phyloP scores from a whole-genome alignment of 169 alveolate species.

The Cytauxzoon felis region DNA sequence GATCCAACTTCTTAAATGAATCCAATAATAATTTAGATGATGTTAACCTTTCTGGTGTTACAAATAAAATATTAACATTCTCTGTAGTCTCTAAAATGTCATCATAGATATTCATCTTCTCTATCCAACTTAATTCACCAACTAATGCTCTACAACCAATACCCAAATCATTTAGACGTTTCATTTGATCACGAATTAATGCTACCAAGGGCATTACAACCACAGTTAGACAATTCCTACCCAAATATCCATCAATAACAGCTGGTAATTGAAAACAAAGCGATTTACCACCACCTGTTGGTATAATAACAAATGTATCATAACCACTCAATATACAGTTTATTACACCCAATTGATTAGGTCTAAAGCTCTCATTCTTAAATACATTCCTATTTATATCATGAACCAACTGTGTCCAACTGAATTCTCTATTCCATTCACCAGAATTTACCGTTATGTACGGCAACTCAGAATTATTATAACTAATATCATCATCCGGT shows the following conservation, averaged over 20 bases:
- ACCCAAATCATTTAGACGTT: slow-evolving; percentile 42
- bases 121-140: slow-evolving; percentile 41
- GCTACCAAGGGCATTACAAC: slow-evolving; percentile 90
- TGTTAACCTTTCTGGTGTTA: slow-evolving; percentile 92
- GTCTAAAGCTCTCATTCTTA: slow-evolving; percentile 72
- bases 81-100: slow-evolving; percentile 5
- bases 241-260: slow-evolving; percentile 61
- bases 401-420: slow-evolving; percentile 61
- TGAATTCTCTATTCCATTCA: slow-evolving; percentile 55
- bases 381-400: slow-evolving; percentile 64
- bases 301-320: slow-evolving; percentile 93
- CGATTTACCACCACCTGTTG: slow-evolving; percentile 98
- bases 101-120: slow-evolving; percentile 11
- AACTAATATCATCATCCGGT: background rate
- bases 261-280: slow-evolving; percentile 93
- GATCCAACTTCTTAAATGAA: slow-evolving; percentile 71
- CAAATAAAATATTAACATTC: slow-evolving; percentile 70
- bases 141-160: slow-evolving; percentile 54
- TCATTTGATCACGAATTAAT: slow-evolving; percentile 89
- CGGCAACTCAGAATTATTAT: background rate
- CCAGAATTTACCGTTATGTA: slow-evolving; percentile 2
- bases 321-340: slow-evolving; percentile 85
- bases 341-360: slow-evolving; percentile 88
- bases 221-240: slow-evolving; percentile 80
- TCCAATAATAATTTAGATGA: slow-evolving; percentile 75